Conservation (phyloP, 768 basidiomycete species). For the Kwoniella shandongensis region DNA sequence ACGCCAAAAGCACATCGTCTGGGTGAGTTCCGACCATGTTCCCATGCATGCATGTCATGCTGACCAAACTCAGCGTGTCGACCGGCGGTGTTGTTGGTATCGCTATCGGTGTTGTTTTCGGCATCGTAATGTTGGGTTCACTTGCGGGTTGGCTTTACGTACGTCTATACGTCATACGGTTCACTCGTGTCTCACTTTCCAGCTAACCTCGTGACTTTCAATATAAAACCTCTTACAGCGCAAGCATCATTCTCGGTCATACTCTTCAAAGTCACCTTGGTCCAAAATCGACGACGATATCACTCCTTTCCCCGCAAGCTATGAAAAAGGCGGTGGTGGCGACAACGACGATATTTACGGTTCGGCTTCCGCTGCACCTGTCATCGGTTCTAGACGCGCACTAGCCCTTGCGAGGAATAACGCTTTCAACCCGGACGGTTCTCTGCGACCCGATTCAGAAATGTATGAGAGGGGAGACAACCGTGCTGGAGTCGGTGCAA, state of each 20-base stretch:
- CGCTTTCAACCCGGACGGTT: conserved; percentile 29
- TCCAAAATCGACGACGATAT: conserved; percentile 41
- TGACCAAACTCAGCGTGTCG: conserved; percentile 21
- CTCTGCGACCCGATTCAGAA: conserved; percentile 29
- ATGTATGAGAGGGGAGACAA: conserved; percentile 27
- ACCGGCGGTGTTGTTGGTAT: conserved; percentile 42
- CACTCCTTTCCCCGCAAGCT: conserved; percentile 33
- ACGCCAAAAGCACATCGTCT: conserved; percentile 12
- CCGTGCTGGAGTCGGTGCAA: conserved; percentile 41
- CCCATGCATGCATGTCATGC: not conserved
- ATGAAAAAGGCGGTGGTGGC: conserved; percentile 19
- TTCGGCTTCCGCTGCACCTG: conserved; percentile 28
- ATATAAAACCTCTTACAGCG: conserved; percentile 14
- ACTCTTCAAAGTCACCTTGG: conserved; percentile 35
- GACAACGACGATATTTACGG: conserved; percentile 37
- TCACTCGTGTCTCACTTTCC: not conserved
- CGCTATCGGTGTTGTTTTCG: conserved; percentile 36
- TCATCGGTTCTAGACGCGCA: conserved; percentile 45
- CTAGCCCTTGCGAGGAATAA: conserved; percentile 35
- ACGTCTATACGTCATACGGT: conserved; percentile 14
- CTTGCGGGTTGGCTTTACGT: conserved; percentile 40
- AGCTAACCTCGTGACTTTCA: not conserved
- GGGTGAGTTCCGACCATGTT: conserved; percentile 4
- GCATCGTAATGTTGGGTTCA: conserved; percentile 35
- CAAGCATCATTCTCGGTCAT: conserved; percentile 34